Evolutionary conservation across 495 filamentous ascomycete genomes (phyloP).

Genomic region (Talaromyces trachyspermus): DNA sequence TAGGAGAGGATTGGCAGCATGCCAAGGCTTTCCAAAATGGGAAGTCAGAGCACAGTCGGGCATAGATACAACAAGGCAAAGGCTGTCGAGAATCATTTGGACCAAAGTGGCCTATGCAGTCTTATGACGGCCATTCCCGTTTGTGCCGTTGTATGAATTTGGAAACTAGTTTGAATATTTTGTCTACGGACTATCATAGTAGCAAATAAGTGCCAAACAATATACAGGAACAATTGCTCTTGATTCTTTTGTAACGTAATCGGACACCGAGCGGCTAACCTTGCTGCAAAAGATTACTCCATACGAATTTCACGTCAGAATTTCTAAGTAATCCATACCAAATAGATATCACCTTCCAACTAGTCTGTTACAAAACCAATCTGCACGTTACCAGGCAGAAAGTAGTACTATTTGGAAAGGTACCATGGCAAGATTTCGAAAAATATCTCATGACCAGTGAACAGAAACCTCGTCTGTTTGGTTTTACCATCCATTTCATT

Average conservation of each 20-base stretch:
- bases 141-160: neutral
- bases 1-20: slow-evolving; percentile 2
- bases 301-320: neutral
- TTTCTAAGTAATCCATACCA: neutral
- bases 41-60: neutral
- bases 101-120: neutral
- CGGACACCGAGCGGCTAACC: neutral
- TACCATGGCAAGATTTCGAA: neutral
- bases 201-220: neutral
- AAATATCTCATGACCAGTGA: too few species aligned
- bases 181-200: neutral
- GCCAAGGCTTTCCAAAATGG: slow-evolving; percentile 2
- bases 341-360: neutral
- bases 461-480: too few species aligned
- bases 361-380: neutral
- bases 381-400: neutral
- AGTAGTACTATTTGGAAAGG: neutral
- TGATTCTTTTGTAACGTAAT: neutral
- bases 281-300: neutral
- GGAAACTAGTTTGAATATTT: neutral
- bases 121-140: neutral
- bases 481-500: too few species aligned
- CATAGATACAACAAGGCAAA: neutral
- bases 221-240: neutral
- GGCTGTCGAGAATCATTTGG: neutral